phyloP scores from a whole-genome alignment of 129 eudicot genomes.

The Lactuca sativa region DNA sequence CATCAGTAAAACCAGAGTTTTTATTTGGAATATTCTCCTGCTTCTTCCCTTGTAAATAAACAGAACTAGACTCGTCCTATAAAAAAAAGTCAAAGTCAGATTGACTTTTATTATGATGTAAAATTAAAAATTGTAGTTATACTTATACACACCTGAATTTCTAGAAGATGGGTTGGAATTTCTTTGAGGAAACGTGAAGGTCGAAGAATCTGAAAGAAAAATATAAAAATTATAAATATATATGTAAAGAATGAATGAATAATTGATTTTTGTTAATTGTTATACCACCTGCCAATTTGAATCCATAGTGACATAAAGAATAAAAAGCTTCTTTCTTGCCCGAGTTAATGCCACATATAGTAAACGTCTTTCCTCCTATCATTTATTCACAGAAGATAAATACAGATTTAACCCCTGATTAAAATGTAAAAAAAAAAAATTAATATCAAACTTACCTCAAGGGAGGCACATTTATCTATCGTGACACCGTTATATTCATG shows the following conservation, averaged over 20 bases:
- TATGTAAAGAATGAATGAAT: too few species aligned
- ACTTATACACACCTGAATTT: conserved; percentile 51
- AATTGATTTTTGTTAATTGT: not conserved
- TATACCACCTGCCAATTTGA: conserved; percentile 85
- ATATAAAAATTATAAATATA: not conserved
- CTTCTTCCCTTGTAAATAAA: conserved; percentile 31
- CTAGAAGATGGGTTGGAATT: conserved; percentile 78
- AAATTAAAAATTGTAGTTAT: not conserved
- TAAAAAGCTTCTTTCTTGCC: conserved; percentile 82
- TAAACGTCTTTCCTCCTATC: conserved; percentile 88
- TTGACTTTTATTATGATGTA: conserved; percentile 12
- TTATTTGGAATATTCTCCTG: conserved; percentile 29
- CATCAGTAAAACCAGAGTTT: conserved; percentile 24
- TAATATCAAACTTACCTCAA: conserved; percentile 60
- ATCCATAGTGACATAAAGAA: conserved; percentile 72
- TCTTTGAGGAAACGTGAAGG: conserved; percentile 93
- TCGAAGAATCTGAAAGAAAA: conserved; percentile 72
- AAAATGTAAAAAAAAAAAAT: not conserved
- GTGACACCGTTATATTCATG: conserved; percentile 74
- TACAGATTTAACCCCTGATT: not conserved
- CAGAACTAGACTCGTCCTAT: conserved; percentile 52
- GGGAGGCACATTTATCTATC: conserved; percentile 54
- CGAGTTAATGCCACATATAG: conserved; percentile 94
- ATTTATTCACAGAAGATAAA: conserved; percentile 10
- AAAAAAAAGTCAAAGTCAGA: conserved; percentile 18